These are phyloP conservation scores for Pseudoperonospora humuli DNA, from an alignment of 352 stramenopile genomes.

Conservation along the genomic window DNA sequence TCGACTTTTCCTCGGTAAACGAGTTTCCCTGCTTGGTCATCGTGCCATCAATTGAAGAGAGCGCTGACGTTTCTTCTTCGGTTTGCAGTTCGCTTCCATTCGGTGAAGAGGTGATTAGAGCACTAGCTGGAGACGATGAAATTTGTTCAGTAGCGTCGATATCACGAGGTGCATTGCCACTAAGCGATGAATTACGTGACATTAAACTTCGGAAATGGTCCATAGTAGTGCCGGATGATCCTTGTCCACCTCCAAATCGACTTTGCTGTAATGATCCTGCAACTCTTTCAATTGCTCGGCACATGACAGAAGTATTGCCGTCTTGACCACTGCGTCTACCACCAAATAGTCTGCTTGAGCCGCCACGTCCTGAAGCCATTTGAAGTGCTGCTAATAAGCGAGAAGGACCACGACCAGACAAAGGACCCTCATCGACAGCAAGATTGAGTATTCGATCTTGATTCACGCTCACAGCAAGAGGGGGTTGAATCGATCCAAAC, in stretches of 20 bases:
- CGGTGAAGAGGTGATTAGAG: background rate
- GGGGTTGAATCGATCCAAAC: slow-evolving; percentile 30
- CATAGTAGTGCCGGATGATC: slow-evolving; percentile 27
- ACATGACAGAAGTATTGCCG: slow-evolving; percentile 19
- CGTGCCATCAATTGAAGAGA: slow-evolving; percentile 2
- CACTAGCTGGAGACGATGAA: background rate
- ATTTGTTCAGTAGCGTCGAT: slow-evolving; percentile 5
- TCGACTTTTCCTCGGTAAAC: slow-evolving; percentile 4
- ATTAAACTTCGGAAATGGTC: slow-evolving; percentile 52
- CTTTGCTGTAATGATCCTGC: slow-evolving; percentile 28
- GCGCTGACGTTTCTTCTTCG: slow-evolving; percentile 9
- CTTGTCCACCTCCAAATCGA: slow-evolving; percentile 10
- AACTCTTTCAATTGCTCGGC: slow-evolving; percentile 39
- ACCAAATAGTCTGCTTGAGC: slow-evolving; percentile 20
- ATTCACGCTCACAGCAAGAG: slow-evolving; percentile 42
- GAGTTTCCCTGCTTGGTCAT: slow-evolving; percentile 1
- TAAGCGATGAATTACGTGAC: slow-evolving; percentile 23
- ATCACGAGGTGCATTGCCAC: slow-evolving; percentile 10
- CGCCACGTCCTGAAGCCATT: slow-evolving; percentile 23
- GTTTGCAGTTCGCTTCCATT: slow-evolving; percentile 19
- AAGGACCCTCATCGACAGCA: slow-evolving; percentile 12
- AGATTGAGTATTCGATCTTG: slow-evolving; percentile 62
- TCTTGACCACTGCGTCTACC: slow-evolving; percentile 10
- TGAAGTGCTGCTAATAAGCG: slow-evolving; percentile 55
- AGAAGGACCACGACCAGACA: slow-evolving; percentile 28